Conservation (phyloP, 768 basidiomycete genomes). For the Boletus pseudopeckii region DNA sequence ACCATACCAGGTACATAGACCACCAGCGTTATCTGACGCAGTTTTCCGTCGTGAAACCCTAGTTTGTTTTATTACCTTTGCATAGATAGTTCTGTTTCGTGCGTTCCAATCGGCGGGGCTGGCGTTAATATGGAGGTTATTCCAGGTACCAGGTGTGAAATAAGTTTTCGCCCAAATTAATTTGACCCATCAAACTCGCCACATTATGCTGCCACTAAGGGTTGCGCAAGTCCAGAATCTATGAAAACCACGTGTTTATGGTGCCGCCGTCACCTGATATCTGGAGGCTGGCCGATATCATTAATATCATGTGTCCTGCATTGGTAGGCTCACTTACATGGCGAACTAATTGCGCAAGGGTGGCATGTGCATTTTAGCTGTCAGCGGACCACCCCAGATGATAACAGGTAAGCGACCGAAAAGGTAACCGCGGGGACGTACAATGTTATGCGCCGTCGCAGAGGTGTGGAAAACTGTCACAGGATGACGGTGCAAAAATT, state of each 20-base stretch:
- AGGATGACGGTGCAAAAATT: constrained; percentile 5
- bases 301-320: constrained; percentile 1
- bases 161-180: neutral
- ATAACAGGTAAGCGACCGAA: neutral
- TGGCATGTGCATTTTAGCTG: neutral
- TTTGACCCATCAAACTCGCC: neutral
- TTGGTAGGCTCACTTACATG: constrained; percentile 1
- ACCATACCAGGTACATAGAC: neutral
- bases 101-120: neutral
- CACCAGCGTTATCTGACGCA: neutral
- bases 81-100: neutral
- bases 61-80: neutral
- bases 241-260: neutral
- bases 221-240: neutral
- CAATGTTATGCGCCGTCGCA: neutral
- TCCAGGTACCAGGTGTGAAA: neutral
- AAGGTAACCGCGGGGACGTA: neutral
- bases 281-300: neutral
- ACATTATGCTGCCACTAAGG: neutral
- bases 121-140: neutral
- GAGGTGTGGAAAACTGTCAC: neutral
- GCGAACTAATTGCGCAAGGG: neutral
- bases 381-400: neutral
- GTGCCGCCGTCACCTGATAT: neutral
- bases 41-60: neutral